Evolutionary conservation across 805 yeast genomes (phyloP).

Genomic region (Wickerhamiella australiensis): DNA sequence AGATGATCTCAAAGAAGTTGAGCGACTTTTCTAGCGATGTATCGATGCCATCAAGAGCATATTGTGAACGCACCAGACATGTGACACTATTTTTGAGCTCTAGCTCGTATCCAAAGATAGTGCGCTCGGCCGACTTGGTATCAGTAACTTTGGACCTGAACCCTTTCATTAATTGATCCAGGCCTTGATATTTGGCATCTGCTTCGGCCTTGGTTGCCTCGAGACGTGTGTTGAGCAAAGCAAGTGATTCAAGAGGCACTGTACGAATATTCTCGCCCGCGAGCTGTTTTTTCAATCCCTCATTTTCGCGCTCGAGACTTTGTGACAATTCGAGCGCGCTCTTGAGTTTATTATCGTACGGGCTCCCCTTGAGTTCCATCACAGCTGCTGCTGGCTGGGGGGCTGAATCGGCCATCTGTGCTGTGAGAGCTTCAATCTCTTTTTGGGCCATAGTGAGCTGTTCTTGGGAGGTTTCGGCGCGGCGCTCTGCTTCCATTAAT

Average conservation of each 20-base stretch:
- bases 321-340: not conserved
- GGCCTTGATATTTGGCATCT: not conserved
- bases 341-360: not conserved
- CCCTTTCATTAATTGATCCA: slow-evolving; percentile 3
- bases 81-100: slow-evolving; percentile 5
- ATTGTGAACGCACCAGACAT: slow-evolving; percentile 1
- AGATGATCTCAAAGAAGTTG: slow-evolving; percentile 6
- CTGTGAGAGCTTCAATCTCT: not conserved
- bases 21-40: not conserved
- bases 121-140: not conserved
- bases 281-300: slow-evolving; percentile 2
- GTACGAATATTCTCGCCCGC: not conserved
- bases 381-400: not conserved
- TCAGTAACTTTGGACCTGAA: not conserved
- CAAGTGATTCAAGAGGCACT: slow-evolving; percentile 5
- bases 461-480: not conserved
- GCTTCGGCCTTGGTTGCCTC: not conserved
- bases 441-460: not conserved
- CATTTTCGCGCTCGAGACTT: slow-evolving; percentile 2
- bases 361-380: not conserved
- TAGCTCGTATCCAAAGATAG: slow-evolving; percentile 6
- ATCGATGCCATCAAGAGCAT: not conserved
- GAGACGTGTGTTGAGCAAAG: not conserved
- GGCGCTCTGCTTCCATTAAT: not conserved
- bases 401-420: not conserved